These are phyloP conservation scores for Kuraishia ogatae DNA, from an alignment of 805 yeast genomes.

Conservation along the genomic window DNA sequence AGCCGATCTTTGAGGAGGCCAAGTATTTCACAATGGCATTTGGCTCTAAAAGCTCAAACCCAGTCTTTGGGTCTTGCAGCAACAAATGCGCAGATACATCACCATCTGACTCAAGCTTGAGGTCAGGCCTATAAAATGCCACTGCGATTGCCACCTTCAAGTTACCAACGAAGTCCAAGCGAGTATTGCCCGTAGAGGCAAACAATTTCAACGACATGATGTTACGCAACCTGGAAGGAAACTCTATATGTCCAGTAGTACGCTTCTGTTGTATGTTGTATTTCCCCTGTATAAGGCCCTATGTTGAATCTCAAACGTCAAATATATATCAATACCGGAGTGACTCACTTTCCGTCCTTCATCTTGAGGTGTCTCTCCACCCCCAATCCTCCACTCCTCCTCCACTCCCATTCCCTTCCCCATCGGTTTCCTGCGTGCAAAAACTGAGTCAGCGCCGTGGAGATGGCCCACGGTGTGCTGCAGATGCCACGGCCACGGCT, in stretches of 20 bases:
- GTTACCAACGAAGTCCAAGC: conserved; percentile 26
- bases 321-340: too few species aligned
- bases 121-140: conserved; percentile 18
- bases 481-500: neutral
- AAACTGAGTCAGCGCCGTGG: neutral
- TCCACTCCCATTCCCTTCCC: neutral
- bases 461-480: neutral
- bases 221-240: too few species aligned
- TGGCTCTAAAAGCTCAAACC: conserved; percentile 49
- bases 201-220: conserved; percentile 20
- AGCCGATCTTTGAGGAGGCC: conserved; percentile 17
- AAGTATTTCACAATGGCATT: conserved; percentile 65
- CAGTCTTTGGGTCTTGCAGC: conserved; percentile 25
- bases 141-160: conserved; percentile 37
- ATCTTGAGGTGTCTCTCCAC: neutral
- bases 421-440: neutral
- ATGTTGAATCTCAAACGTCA: too few species aligned
- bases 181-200: conserved; percentile 20
- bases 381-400: neutral
- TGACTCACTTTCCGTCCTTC: too few species aligned
- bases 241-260: conserved; percentile 1
- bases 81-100: conserved; percentile 12
- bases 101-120: conserved; percentile 16
- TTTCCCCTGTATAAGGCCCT: neutral
- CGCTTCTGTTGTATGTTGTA: conserved; percentile 4